Percentiles rank a stretch among this genome's conserved stretches.
phyloP scores from a whole-genome alignment of 371 early-diverging fungal species.

The Fennellomyces sp. region DNA sequence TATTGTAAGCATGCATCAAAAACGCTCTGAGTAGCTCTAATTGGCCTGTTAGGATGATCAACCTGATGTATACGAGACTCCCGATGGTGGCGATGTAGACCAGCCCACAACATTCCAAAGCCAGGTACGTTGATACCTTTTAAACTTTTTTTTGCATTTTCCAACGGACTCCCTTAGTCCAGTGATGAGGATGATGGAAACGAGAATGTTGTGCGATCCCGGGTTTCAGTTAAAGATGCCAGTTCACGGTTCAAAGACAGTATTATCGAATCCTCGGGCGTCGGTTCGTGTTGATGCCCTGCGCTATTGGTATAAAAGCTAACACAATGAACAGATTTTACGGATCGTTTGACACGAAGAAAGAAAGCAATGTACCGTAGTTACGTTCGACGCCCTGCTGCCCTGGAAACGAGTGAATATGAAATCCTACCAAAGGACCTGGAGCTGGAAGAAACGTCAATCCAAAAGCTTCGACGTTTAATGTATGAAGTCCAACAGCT shows the following conservation, averaged over 20 bases:
- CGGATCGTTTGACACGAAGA: conserved; percentile 62
- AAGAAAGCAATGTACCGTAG: conserved; percentile 72
- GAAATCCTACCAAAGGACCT: conserved; percentile 64
- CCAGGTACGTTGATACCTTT: conserved; percentile 41
- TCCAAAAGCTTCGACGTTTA: conserved; percentile 79
- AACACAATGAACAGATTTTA: conserved; percentile 51
- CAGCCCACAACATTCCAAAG: conserved; percentile 53
- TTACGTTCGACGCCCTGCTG: conserved; percentile 58
- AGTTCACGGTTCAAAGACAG: conserved; percentile 56
- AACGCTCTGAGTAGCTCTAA: not conserved
- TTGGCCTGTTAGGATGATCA: conserved; percentile 62
- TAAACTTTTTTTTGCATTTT: not conserved
- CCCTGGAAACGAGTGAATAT: conserved; percentile 64
- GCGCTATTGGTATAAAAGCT: not conserved
- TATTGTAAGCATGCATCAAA: conserved; percentile 10
- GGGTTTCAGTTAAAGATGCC: conserved; percentile 63
- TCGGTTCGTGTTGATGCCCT: conserved; percentile 32
- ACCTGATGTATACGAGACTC: conserved; percentile 87
- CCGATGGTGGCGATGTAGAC: conserved; percentile 58
- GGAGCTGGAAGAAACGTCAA: conserved; percentile 68
- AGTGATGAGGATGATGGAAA: conserved; percentile 57
- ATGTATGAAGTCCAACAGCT: conserved; percentile 85
- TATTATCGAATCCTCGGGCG: conserved; percentile 45
- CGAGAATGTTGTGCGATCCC: conserved; percentile 60
- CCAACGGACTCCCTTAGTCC: conserved; percentile 21